phyloP scores from a whole-genome alignment of 371 early-diverging fungal genomes.

The Dichotomocladium elegans region DNA sequence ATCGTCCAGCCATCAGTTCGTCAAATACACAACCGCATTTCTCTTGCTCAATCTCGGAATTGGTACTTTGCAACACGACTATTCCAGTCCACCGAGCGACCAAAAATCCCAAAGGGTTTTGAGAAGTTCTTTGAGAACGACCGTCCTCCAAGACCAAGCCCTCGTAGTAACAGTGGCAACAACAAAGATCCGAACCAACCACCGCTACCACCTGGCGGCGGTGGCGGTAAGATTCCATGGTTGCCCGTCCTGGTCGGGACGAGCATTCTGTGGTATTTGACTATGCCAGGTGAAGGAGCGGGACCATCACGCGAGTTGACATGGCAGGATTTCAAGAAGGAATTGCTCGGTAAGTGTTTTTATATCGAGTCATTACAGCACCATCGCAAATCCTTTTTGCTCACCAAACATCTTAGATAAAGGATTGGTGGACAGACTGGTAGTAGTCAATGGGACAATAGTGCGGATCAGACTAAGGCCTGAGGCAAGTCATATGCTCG shows the following conservation, averaged over 20 bases:
- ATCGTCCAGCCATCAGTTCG: too few relatives aligned
- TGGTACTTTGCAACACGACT: too few relatives aligned
- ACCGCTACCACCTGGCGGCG: slow-evolving; percentile 17
- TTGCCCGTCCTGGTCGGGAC: slow-evolving; percentile 47
- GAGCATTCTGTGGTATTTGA: slow-evolving; percentile 48
- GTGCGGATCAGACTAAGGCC: slow-evolving; percentile 79
- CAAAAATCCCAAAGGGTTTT: slow-evolving; percentile 38
- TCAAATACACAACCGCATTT: too few relatives aligned
- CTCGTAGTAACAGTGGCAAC: too few relatives aligned
- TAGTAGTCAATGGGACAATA: slow-evolving; percentile 79
- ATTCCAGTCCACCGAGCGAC: too few relatives aligned
- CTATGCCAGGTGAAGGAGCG: slow-evolving; percentile 39
- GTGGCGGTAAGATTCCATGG: slow-evolving; percentile 32
- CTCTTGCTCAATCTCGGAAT: too few relatives aligned
- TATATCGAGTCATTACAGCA: neutral
- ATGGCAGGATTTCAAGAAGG: slow-evolving; percentile 89
- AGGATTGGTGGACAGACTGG: slow-evolving; percentile 85
- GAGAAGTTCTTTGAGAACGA: slow-evolving; percentile 39
- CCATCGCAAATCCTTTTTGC: too few relatives aligned
- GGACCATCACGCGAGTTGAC: slow-evolving; percentile 85
- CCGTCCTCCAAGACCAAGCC: slow-evolving; percentile 12
- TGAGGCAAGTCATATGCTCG: slow-evolving; percentile 40
- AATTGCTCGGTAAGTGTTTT: slow-evolving; percentile 49
- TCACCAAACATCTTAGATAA: too few relatives aligned
- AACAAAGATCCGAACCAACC: neutral